These are phyloP conservation scores for Pyricularia sp. DNA, from an alignment of 2,329 filamentous ascomycete species.

Conservation along the genomic window DNA sequence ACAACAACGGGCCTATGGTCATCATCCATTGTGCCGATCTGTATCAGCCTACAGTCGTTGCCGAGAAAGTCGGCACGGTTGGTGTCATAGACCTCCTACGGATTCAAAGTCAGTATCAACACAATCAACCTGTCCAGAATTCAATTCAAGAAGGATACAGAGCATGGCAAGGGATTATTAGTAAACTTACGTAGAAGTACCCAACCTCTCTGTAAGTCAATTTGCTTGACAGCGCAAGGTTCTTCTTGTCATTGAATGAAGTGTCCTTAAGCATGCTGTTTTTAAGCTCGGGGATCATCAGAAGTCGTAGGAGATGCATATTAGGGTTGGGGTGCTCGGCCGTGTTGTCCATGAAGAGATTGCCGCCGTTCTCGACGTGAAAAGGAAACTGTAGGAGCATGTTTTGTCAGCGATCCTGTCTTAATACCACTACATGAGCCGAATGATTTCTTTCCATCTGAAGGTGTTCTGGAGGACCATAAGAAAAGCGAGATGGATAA, in stretches of 20 bases:
- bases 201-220: not conserved
- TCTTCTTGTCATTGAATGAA: not conserved
- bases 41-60: not conserved
- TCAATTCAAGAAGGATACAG: not conserved
- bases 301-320: not conserved
- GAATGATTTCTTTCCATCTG: too few relatives aligned
- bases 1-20: not conserved
- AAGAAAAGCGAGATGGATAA: too few relatives aligned
- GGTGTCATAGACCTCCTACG: constrained; percentile 4
- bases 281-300: not conserved
- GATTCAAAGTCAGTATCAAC: not conserved
- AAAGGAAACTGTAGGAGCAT: not conserved
- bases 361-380: not conserved
- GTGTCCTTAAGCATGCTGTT: not conserved
- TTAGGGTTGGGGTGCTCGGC: not conserved
- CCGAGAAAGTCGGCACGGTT: not conserved
- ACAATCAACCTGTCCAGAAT: not conserved
- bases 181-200: not conserved
- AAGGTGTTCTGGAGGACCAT: too few relatives aligned
- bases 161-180: not conserved
- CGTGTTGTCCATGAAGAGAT: not conserved
- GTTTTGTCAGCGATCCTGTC: not conserved
- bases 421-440: not conserved
- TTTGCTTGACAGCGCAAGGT: not conserved
- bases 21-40: not conserved